Conservation (phyloP, 129 eudicot species). For the Oenanthe sinensis region DNA sequence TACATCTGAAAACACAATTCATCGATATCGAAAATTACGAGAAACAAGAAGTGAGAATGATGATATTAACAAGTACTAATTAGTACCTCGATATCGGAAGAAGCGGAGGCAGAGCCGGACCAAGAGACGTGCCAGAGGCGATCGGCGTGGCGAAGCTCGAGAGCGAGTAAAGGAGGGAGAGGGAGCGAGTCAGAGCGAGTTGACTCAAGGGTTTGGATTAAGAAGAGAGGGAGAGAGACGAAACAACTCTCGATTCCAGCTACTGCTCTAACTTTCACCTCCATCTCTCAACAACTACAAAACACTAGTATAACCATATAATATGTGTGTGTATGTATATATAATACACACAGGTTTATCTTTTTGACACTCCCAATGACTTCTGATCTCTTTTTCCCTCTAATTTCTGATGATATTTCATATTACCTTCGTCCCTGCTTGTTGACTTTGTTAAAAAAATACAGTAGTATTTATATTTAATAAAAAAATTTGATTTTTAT, state of each 20-base stretch:
- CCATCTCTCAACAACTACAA: conserved; percentile 33
- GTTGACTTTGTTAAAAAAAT: no score
- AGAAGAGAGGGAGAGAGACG: conserved; percentile 72
- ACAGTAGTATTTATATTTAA: no score
- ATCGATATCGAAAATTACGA: background rate
- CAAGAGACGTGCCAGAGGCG: conserved; percentile 76
- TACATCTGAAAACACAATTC: background rate
- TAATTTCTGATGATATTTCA: no score
- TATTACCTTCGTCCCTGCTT: no score
- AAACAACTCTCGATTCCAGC: conserved; percentile 63
- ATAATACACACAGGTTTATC: no score
- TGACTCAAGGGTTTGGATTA: conserved; percentile 71
- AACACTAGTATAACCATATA: background rate
- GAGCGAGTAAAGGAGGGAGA: conserved; percentile 53
- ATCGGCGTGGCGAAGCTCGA: conserved; percentile 47
- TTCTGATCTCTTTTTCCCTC: no score
- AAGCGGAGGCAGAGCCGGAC: conserved; percentile 80
- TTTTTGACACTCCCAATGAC: no score
- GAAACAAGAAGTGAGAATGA: background rate
- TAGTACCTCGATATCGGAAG: conserved; percentile 65
- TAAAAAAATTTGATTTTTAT: no score
- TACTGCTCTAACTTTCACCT: conserved; percentile 54
- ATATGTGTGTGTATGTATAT: no score
- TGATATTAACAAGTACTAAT: background rate
- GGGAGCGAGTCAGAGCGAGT: conserved; percentile 28